Base-by-base conservation (phyloP, 2,329 filamentous ascomycete species). In the Onygena corvina region DNA sequence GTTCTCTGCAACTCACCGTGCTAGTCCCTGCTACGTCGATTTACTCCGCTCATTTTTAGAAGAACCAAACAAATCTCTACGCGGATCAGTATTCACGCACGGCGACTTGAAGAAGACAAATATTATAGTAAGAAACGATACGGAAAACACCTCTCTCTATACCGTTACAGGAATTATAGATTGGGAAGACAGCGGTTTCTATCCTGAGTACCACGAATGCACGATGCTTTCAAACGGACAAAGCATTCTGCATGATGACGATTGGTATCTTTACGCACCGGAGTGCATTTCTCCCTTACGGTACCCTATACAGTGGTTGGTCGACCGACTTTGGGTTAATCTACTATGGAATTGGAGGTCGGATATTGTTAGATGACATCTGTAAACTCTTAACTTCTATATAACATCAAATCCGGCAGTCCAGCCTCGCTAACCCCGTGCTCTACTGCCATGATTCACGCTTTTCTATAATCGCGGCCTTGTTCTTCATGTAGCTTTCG, bases 171-270 rank as follows among this genome's bases (percentile, higher is more conserved):
- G 60, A 5, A 58, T 62, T 31, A 58, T 65, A 42, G 60, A 64
- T 36, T 64, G 60, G 61, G 61, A 63, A 29, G 48, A 60, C 33
- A 58, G 59, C 48, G 61, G 60, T 3, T 64, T 63, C 38, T 64
- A 64, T 51, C 60, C 61, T 2, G 51, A 50, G 8, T 60, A 60
- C 29, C 56, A 61, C 51, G 61, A 64, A 48, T 60, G 53, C 40
- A 63, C 56, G 23, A 46, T 27, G 5, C 18, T 59, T 16, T 55
- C 58, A 25, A 33, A 51, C 7, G 53, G 34, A 4, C 18, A 58
- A 44, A 56, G 55, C 38, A 8, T 58, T 6, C 34, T 54, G 9
- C 45, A 56, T 9, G 57, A 62, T 12, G 48, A 61, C 52, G 59
- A 61, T 48, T 63, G 59, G 59, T 63, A 59, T 52, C 49, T 58